These are phyloP conservation scores for Tricholoma saponaceum DNA, from an alignment of 768 basidiomycete species.

Conservation along the genomic window DNA sequence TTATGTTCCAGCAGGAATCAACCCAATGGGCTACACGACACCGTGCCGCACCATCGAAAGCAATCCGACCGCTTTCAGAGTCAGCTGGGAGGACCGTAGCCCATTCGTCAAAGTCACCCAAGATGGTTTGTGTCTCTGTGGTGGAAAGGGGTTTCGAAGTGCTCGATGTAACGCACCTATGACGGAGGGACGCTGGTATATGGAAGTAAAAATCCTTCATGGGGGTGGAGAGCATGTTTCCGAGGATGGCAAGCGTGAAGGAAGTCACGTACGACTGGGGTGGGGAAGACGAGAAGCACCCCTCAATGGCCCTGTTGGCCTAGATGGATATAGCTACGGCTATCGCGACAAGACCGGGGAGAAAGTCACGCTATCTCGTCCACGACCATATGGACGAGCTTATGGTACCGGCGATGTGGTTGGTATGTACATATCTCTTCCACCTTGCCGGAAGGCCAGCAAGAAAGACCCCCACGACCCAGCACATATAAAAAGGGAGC, in stretches of 20 bases:
- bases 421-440: constrained; percentile 91
- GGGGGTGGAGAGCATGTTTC: constrained; percentile 60
- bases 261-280: constrained; percentile 84
- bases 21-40: constrained; percentile 48
- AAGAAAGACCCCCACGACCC: constrained; percentile 72
- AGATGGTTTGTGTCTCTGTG: constrained; percentile 71
- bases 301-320: constrained; percentile 88
- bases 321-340: constrained; percentile 93
- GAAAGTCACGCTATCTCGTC: constrained; percentile 81
- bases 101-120: constrained; percentile 74
- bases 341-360: constrained; percentile 91
- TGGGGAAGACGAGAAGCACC: constrained; percentile 91
- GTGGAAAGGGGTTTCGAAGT: constrained; percentile 88
- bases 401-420: constrained; percentile 85
- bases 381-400: constrained; percentile 67
- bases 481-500: constrained; percentile 79
- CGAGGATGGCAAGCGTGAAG: constrained; percentile 52
- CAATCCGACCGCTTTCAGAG: constrained; percentile 61
- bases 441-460: constrained; percentile 55
- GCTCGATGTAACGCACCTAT: constrained; percentile 88
- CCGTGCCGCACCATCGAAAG: constrained; percentile 82
- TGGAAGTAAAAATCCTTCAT: constrained; percentile 80
- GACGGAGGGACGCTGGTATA: constrained; percentile 89
- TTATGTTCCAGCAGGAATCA: constrained; percentile 76
- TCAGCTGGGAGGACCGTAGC: constrained; percentile 91